Percentiles rank a stretch among this genome's conserved stretches.
Evolutionary conservation across 495 filamentous ascomycete genomes (phyloP).

Genomic region (Aspergillus olivimuriae): DNA sequence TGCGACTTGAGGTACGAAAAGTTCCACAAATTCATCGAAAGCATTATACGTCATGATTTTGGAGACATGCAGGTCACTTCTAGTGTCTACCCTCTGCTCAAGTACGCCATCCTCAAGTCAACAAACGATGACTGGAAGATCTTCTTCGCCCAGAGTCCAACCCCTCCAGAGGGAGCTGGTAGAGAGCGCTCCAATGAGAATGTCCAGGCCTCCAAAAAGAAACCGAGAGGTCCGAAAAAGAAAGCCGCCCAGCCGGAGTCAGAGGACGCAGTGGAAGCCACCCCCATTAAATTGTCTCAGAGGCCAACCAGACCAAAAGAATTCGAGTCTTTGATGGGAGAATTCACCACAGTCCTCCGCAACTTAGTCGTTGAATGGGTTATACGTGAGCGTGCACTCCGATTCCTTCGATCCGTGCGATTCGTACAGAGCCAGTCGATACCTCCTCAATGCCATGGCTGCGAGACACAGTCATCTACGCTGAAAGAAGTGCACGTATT

Average conservation of each 20-base stretch:
- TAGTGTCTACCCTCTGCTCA: slow-evolving; percentile 11
- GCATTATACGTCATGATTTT: slow-evolving; percentile 19
- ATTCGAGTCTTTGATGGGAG: slow-evolving; percentile 14
- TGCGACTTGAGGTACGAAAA: slow-evolving; percentile 10
- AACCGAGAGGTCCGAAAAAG: too few species aligned
- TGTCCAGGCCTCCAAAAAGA: too few species aligned
- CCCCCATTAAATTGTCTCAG: slow-evolving; percentile 1
- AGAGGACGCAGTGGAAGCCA: not conserved
- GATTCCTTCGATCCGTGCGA: slow-evolving; percentile 23
- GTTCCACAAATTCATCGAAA: slow-evolving; percentile 19
- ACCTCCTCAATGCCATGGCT: slow-evolving; percentile 22
- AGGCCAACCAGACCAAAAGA: slow-evolving; percentile 10
- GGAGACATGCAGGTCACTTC: slow-evolving; percentile 19
- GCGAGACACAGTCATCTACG: slow-evolving; percentile 9
- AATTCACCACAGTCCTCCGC: slow-evolving; percentile 18
- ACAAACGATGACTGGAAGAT: slow-evolving; percentile 19
- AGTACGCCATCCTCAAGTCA: slow-evolving; percentile 5
- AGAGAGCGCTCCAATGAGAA: too few species aligned
- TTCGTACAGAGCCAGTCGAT: slow-evolving; percentile 15
- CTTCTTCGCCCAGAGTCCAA: slow-evolving; percentile 9
- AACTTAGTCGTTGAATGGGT: slow-evolving; percentile 25
- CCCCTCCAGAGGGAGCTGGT: not conserved
- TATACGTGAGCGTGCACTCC: slow-evolving; percentile 21
- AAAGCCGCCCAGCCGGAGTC: too few species aligned
- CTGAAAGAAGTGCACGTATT: slow-evolving; percentile 27